Base-by-base conservation (phyloP, 208 protist genomes). In the Trichomonas tenax region DNA sequence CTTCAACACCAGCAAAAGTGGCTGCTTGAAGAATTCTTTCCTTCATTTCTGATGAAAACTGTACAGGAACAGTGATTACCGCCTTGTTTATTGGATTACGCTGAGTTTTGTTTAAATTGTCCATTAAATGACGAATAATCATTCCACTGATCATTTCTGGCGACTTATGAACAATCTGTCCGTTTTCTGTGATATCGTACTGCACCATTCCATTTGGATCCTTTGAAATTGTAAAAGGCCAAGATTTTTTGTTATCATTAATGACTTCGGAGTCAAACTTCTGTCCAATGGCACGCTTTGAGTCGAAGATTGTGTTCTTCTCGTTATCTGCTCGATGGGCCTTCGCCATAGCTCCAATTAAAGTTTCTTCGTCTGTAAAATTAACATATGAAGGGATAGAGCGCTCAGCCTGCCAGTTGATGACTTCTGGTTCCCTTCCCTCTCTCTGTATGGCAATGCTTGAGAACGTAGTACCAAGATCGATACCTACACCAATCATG, bases 61-160 rank as follows among this genome's bases (percentile, higher is more conserved):
- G 99, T 45, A 99, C 99, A 38, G 99, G 99, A n/a, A 99, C 99
- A 0, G 99, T 99, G 44, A 99, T 97, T 21, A 99, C 98, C 0
- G 58, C 58, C 11, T 72, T 17, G 8, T 72, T 17, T 31, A 72
- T n/a, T 6, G 11, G 11, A 3, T 72, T 4, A 3, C 21, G 8
- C 26, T 72, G 58, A 26, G 58, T 72, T n/a, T n/a, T 72, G 21
- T 72, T 72, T n/a, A 72, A 72, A 6, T 8, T 72, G 11, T n/a
- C 21, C 4, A 72, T 72, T 72, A 72, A 72, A 72, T n/a, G 26
- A 31, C 26, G 11, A 4, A 72, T n/a, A 72, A 72, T 17, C 26
- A 72, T n/a, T 4, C 98, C 98, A 23, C 97, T 98, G 93, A 99
- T 98, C 96, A 99, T 98, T 97, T 99, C 98, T 14, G 98, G 98